A percentile compares a stretch with the other conserved stretches of the same genome.
Evolutionary conservation across 2,329 filamentous ascomycete genomes (phyloP).

Genomic region (Ophiosphaerella korrae): DNA sequence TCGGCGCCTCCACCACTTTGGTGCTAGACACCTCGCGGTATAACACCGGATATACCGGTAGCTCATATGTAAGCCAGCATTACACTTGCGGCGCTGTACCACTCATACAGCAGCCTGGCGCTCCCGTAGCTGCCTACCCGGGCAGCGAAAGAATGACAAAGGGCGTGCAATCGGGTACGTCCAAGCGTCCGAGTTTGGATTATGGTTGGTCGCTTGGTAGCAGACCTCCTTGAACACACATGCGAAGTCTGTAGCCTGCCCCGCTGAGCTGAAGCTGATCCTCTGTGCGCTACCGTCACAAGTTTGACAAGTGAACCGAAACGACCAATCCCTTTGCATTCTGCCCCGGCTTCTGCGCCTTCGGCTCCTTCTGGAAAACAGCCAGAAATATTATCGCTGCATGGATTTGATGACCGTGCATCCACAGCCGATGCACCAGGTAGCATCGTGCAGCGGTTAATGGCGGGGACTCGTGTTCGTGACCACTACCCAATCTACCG

Average conservation of each 20-base stretch:
- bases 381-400: constrained; percentile 14
- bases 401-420: constrained; percentile 10
- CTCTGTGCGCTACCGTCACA: constrained; percentile 30
- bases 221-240: constrained; percentile 14
- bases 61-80: constrained; percentile 4
- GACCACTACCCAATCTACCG: constrained; percentile 2
- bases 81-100: constrained; percentile 8
- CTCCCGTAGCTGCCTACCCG: background rate
- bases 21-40: constrained; percentile 9
- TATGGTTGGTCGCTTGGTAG: constrained; percentile 8
- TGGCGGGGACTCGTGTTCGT: constrained; percentile 7
- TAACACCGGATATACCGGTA: background rate
- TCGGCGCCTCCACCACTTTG: constrained; percentile 14
- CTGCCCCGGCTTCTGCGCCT: background rate
- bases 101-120: constrained; percentile 2
- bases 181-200: constrained; percentile 10
- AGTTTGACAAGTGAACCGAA: constrained; percentile 13
- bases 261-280: constrained; percentile 2
- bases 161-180: background rate
- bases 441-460: constrained; percentile 10
- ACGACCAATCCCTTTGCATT: background rate
- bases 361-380: constrained; percentile 22
- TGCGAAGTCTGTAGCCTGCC: constrained; percentile 17
- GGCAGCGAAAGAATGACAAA: background rate
- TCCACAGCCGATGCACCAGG: background rate